phyloP scores from a whole-genome alignment of 495 filamentous ascomycete species.

The Penicillium lividum region DNA sequence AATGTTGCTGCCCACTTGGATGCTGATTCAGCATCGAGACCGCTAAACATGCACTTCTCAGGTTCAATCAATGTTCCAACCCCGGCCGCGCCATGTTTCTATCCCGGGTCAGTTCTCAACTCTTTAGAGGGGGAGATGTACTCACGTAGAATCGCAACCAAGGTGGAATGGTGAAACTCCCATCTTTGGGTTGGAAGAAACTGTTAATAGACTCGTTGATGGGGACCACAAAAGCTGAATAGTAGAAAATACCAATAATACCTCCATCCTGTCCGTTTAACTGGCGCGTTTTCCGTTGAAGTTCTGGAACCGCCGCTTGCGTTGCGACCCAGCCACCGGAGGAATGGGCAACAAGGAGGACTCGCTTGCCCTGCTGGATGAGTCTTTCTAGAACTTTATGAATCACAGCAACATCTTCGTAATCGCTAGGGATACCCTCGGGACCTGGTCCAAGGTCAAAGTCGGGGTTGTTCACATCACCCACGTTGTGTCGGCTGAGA shows the following conservation, averaged over 20 bases:
- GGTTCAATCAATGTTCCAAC: conserved; percentile 22
- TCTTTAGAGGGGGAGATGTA: background rate
- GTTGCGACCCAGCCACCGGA: conserved; percentile 39
- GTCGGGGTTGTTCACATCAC: conserved; percentile 29
- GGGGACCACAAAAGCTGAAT: conserved; percentile 33
- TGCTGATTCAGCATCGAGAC: conserved; percentile 19
- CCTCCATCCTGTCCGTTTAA: conserved; percentile 29
- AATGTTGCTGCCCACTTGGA: conserved; percentile 30
- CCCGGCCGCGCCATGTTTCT: conserved; percentile 27
- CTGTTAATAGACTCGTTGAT: conserved; percentile 30
- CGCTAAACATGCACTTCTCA: conserved; percentile 28
- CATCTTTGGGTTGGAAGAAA: conserved; percentile 32
- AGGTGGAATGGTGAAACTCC: conserved; percentile 17
- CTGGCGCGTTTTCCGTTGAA: conserved; percentile 23
- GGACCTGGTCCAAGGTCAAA: conserved; percentile 18
- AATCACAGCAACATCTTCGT: background rate
- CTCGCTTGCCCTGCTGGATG: conserved; percentile 26
- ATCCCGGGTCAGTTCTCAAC: background rate
- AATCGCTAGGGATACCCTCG: background rate
- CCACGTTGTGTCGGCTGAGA: conserved; percentile 31
- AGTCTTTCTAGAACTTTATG: conserved; percentile 7
- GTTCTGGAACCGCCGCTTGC: conserved; percentile 29
- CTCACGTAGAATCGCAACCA: conserved; percentile 31
- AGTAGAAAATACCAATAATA: conserved; percentile 37
- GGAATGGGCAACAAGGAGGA: conserved; percentile 33